These are phyloP conservation scores for Apiospora malaysiana DNA, from an alignment of 2,329 filamentous ascomycete species.

Conservation along the genomic window DNA sequence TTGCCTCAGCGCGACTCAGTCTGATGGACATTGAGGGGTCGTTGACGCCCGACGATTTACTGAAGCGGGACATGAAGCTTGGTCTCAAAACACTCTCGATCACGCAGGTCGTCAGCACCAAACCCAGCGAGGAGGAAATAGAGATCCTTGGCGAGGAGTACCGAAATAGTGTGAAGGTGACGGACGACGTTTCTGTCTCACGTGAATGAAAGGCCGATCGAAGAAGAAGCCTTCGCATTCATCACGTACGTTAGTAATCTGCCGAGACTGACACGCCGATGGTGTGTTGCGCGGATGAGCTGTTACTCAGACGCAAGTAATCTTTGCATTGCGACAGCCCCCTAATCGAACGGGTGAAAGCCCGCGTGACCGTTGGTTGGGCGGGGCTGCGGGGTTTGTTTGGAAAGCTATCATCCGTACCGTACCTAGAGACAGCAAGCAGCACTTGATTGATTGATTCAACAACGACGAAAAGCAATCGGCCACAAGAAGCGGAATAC, in stretches of 20 bases:
- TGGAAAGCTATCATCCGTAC: background rate
- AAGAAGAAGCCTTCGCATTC: background rate
- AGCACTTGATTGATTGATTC: background rate
- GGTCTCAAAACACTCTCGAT: background rate
- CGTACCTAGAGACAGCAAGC: background rate
- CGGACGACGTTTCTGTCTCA: background rate
- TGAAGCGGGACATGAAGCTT: conserved; percentile 10
- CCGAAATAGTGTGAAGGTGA: background rate
- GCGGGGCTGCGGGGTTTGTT: background rate
- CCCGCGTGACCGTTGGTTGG: background rate
- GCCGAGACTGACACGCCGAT: background rate
- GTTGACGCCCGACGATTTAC: background rate
- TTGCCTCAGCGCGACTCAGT: background rate
- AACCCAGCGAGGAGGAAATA: background rate
- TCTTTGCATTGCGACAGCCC: background rate
- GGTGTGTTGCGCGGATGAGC: background rate
- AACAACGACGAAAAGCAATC: background rate
- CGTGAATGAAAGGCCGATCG: background rate
- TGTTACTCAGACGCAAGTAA: background rate
- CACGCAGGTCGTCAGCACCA: background rate
- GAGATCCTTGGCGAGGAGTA: background rate
- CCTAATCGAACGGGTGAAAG: background rate
- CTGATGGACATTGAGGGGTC: background rate
- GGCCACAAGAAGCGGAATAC: too few relatives aligned
- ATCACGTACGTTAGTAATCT: background rate